Evolutionary conservation across 805 yeast genomes (phyloP).

Genomic region (Teunomyces kruisii): DNA sequence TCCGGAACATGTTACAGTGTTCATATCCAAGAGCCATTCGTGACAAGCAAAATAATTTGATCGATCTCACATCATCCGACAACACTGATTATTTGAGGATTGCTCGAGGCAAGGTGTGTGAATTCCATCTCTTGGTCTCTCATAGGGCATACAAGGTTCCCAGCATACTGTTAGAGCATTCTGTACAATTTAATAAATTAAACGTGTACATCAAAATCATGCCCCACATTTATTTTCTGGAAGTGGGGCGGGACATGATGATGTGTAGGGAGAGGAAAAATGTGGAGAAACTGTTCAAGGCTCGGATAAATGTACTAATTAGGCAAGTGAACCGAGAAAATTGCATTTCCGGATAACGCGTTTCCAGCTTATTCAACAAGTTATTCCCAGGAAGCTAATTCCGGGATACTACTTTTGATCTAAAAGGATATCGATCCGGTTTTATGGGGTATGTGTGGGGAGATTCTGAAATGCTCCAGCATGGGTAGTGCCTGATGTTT

Average conservation of each 20-base stretch:
- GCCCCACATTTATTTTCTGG: background rate
- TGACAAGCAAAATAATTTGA: no score
- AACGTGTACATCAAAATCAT: background rate
- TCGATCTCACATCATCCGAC: no score
- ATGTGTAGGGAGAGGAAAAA: background rate
- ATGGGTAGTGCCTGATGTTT: background rate
- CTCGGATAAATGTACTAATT: background rate
- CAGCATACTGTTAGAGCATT: no score
- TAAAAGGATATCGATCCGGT: background rate
- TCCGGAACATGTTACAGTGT: background rate
- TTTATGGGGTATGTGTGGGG: background rate
- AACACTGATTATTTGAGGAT: no score
- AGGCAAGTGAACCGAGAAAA: background rate
- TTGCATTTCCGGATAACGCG: background rate
- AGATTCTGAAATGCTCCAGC: background rate
- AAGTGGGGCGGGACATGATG: background rate
- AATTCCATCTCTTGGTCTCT: no score
- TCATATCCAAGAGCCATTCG: background rate
- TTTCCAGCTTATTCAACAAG: background rate
- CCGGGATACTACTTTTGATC: background rate
- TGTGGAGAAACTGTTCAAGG: background rate
- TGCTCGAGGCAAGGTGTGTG: no score
- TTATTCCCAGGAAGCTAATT: background rate
- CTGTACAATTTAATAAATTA: no score
- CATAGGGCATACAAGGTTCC: no score